Evolutionary conservation across 169 alveolate species (phyloP).

Genomic region (Ichthyophthirius multifiliis): DNA sequence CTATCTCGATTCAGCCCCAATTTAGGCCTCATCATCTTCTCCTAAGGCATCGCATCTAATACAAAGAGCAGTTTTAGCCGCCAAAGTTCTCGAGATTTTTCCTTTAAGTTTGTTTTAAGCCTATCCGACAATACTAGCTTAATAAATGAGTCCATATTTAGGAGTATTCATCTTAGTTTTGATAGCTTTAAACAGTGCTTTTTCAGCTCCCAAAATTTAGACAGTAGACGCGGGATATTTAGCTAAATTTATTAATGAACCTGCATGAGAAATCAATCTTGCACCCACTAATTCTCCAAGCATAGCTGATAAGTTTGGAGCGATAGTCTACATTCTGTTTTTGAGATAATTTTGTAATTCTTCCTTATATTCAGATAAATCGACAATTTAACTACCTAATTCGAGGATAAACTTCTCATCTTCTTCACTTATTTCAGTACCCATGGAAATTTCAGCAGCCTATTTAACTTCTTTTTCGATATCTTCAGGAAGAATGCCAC

Average conservation of each 20-base stretch:
- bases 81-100: conserved; percentile 96
- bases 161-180: conserved; percentile 99
- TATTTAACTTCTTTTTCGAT: conserved; percentile 94
- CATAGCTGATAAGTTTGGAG: conserved; percentile 97
- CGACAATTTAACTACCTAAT: conserved; percentile 95
- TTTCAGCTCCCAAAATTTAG: conserved; percentile 98
- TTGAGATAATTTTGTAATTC: conserved; percentile 94
- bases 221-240: conserved; percentile 99
- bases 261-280: conserved; percentile 99
- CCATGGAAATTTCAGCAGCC: conserved; percentile 99
- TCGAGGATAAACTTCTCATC: conserved; percentile 92
- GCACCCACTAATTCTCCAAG: conserved; percentile 99
- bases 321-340: conserved; percentile 98
- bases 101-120: conserved; percentile 98
- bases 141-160: conserved; percentile 99
- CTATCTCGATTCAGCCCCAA: conserved; percentile 91
- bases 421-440: conserved; percentile 97
- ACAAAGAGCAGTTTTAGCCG: conserved; percentile 98
- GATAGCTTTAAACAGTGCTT: conserved; percentile 99
- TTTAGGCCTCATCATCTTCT: conserved; percentile 91
- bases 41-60: conserved; percentile 98
- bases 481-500: conserved; percentile 90
- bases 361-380: conserved; percentile 93
- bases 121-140: conserved; percentile 98
- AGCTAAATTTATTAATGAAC: conserved; percentile 96